Conservation (phyloP, 345 rosid genomes). For the Eucalyptus pauciflora region DNA sequence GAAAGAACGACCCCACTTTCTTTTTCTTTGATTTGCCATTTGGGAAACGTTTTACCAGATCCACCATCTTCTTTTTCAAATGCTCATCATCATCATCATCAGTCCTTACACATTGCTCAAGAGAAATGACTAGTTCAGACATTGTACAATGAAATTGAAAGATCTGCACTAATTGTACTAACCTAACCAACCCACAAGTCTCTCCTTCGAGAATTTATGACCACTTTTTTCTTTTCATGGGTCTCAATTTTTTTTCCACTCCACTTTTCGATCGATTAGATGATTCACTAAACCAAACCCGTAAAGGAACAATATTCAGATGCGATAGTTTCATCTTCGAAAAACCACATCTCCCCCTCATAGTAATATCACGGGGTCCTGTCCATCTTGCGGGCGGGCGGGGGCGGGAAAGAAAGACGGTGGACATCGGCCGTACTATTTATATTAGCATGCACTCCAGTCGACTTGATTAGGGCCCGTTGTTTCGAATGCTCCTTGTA, state of each 20-base stretch:
- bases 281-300: neutral
- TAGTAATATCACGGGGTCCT: neutral
- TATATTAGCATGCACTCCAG: neutral
- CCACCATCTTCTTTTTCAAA: conserved; percentile 13
- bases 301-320: neutral
- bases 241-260: neutral
- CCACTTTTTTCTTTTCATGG: neutral
- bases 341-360: neutral
- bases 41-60: conserved; percentile 20
- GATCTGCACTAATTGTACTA: neutral
- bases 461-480: neutral
- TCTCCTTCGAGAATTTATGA: neutral
- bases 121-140: neutral
- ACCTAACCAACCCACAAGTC: neutral
- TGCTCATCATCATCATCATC: neutral
- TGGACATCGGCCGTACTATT: neutral
- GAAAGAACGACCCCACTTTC: neutral
- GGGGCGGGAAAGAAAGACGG: neutral
- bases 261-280: neutral
- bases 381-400: neutral
- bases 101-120: neutral
- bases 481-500: neutral
- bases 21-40: neutral
- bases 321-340: neutral
- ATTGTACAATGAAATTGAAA: neutral